Evolutionary conservation across 2,329 filamentous ascomycete genomes (phyloP), one percentile per base, ranked within the genome.

Genomic region (Cylindrodendrum hubeiense): DNA sequence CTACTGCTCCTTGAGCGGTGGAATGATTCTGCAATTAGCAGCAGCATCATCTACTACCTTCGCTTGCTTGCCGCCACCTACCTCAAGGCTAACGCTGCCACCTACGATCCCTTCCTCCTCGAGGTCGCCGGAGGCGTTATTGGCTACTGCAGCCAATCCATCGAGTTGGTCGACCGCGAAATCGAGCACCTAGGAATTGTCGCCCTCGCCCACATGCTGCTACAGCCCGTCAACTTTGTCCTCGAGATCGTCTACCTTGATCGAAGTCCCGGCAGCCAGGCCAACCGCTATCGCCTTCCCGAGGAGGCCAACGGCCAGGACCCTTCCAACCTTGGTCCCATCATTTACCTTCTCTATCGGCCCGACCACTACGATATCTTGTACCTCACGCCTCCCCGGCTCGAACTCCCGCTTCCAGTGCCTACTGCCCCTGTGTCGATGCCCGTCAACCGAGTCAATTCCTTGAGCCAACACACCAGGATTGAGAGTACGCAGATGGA

Each of bases 341-440:
- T 87, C 33, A 87, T 91, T 37, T 83, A 88, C 71, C 82, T 86
- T 65, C 86, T 85, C 75, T 95, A 82, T 87, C 90, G 83, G 77
- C 97, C 83, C 44, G 94, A 93, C 65, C 96, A 98, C 80, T 99
- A 98, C 79, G 96, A 98, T 79, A 90, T 99, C 66, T 86, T 98
- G 34, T 99, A 99, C 83, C 90, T 89, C 76, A 83, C 85, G 60
- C 74, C 63, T 2, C 67, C 66, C 8, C 52, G 63, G 47, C 63
- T 68, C 69, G 77, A 34, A 7, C 17, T 54, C 21, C 44, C 51
- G 69, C 65, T 75, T 57, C 64, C 74, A 54, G 47, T 69, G 61
- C 65, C 75, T 75, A 33, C 57, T 19, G 47, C 74, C 12, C 76
- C 79, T 2, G 67, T 79, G 13, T 72, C 79, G 24, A 63, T 90